Evolutionary conservation across 768 basidiomycete species (phyloP).

Genomic region (Rubroboletus pulcherrimus): DNA sequence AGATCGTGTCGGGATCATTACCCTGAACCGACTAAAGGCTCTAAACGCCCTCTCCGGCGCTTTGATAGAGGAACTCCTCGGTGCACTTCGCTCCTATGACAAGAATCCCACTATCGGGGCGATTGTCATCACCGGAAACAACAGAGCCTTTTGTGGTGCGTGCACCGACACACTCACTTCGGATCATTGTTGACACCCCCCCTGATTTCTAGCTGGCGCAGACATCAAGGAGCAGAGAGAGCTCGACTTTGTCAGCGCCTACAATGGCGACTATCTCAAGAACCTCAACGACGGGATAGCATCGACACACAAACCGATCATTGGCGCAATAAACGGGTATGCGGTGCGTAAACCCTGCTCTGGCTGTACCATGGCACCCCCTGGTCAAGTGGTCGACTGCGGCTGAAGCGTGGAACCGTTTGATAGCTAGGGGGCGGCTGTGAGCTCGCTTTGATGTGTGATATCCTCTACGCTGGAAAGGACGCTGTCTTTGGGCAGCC

Average conservation of each 20-base stretch:
- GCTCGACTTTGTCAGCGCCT: slow-evolving; percentile 52
- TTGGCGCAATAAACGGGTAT: slow-evolving; percentile 91
- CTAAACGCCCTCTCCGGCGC: slow-evolving; percentile 82
- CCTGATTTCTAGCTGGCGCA: slow-evolving; percentile 59
- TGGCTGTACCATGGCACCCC: no score
- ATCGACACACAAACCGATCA: slow-evolving; percentile 77
- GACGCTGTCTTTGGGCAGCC: slow-evolving; percentile 92
- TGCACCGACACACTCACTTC: no score
- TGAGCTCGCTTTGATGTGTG: slow-evolving; percentile 94
- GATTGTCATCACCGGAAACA: slow-evolving; percentile 88
- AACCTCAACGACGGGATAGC: slow-evolving; percentile 43
- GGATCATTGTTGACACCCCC: not conserved
- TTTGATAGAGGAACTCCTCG: slow-evolving; percentile 76
- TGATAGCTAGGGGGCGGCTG: slow-evolving; percentile 92
- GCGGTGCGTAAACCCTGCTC: slow-evolving; percentile 44
- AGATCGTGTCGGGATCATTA: slow-evolving; percentile 50
- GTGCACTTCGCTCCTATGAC: slow-evolving; percentile 65
- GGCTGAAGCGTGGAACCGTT: slow-evolving; percentile 22
- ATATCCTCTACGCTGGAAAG: slow-evolving; percentile 86
- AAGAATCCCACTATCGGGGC: slow-evolving; percentile 69
- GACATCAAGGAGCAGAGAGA: slow-evolving; percentile 99
- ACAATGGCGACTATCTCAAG: slow-evolving; percentile 42
- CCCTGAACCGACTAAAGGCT: slow-evolving; percentile 81
- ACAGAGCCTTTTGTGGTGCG: slow-evolving; percentile 61
- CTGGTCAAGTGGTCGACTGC: not conserved